Evolutionary conservation across 2,329 filamentous ascomycete genomes (phyloP).

Genomic region (Coccinonectria pachysandricola): DNA sequence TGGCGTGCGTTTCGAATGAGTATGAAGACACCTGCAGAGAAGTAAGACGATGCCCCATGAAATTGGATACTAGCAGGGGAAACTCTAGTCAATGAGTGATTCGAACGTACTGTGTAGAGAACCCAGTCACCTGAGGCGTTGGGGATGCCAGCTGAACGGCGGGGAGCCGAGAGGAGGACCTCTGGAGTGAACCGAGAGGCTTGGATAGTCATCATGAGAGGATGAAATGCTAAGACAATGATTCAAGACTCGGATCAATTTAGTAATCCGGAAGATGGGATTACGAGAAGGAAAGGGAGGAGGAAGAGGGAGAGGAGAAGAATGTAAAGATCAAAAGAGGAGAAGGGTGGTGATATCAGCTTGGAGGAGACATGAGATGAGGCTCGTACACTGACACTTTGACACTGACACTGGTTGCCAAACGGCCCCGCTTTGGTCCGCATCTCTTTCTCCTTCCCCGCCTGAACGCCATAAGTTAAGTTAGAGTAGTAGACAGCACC

Average conservation of each 20-base stretch:
- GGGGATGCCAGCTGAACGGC: constrained; percentile 59
- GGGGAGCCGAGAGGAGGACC: constrained; percentile 65
- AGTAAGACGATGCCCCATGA: neutral
- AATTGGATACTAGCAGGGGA: constrained; percentile 9
- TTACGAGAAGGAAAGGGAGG: too few relatives aligned
- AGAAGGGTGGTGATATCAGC: neutral
- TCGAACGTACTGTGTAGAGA: constrained; percentile 47
- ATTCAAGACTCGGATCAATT: too few relatives aligned
- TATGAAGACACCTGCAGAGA: constrained; percentile 55
- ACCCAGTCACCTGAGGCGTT: constrained; percentile 55
- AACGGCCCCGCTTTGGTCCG: too few relatives aligned
- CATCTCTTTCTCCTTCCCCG: too few relatives aligned
- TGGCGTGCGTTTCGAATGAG: constrained; percentile 65
- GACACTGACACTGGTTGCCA: constrained; percentile 1
- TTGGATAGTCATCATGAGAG: constrained; percentile 54
- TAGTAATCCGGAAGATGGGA: too few relatives aligned
- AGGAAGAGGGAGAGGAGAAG: constrained; percentile 1
- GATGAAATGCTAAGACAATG: too few relatives aligned
- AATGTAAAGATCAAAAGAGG: neutral
- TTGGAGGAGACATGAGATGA: neutral
- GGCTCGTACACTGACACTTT: constrained; percentile 1
- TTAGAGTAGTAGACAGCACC: too few relatives aligned
- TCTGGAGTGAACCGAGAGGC: constrained; percentile 65
- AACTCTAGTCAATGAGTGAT: neutral
- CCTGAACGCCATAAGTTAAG: too few relatives aligned